Conservation (phyloP, 2,329 filamentous ascomycete genomes). For the Fusarium camptoceras region DNA sequence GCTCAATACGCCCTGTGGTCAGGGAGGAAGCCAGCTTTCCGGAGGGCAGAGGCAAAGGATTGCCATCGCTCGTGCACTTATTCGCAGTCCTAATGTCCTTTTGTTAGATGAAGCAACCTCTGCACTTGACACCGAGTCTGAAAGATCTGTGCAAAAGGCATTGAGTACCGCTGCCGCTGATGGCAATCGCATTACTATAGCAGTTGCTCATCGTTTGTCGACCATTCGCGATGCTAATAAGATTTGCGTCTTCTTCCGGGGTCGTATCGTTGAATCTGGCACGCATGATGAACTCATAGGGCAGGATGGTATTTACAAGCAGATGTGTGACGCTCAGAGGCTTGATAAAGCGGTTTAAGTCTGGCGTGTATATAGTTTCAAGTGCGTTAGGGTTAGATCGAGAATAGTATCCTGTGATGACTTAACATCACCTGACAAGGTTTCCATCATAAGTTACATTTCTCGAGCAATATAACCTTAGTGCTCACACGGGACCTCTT, state of each 20-base stretch:
- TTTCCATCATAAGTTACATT: too few relatives aligned
- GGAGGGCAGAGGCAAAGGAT: constrained; percentile 76
- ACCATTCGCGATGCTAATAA: constrained; percentile 82
- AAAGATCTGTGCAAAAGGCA: constrained; percentile 75
- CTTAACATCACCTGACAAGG: too few relatives aligned
- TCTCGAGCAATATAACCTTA: too few relatives aligned
- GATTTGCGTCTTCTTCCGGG: constrained; percentile 70
- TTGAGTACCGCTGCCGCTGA: constrained; percentile 77
- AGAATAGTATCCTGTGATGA: too few relatives aligned
- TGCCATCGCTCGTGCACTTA: constrained; percentile 74
- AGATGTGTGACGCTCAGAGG: constrained; percentile 60
- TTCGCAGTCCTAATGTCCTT: constrained; percentile 35
- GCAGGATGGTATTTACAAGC: constrained; percentile 58
- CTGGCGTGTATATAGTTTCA: rapidly evolving
- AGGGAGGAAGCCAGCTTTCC: constrained; percentile 72
- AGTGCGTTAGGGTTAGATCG: too few relatives aligned
- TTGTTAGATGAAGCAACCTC: constrained; percentile 42
- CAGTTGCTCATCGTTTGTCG: constrained; percentile 88
- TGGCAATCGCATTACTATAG: constrained; percentile 59
- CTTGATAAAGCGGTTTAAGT: constrained; percentile 38
- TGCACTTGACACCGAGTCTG: constrained; percentile 42
- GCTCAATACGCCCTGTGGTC: constrained; percentile 70
- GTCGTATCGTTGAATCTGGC: constrained; percentile 67
- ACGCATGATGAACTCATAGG: constrained; percentile 66
- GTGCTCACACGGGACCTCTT: too few relatives aligned